Conservation (phyloP, 768 basidiomycete genomes). For the Xerocomellus intermedius region DNA sequence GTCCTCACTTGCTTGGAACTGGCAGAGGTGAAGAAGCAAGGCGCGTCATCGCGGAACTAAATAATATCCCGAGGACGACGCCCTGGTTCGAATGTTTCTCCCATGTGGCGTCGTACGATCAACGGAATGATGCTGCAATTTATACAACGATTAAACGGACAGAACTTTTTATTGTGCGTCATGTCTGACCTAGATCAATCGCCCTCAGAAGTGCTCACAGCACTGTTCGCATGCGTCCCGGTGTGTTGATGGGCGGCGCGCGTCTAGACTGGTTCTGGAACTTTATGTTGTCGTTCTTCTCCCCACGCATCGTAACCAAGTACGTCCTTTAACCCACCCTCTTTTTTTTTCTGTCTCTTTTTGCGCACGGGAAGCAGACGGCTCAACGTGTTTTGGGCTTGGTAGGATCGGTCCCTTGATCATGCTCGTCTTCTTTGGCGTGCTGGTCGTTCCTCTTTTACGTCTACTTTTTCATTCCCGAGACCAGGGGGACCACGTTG, state of each 20-base stretch:
- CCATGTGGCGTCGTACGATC: conserved; percentile 68
- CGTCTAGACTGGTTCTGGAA: conserved; percentile 66
- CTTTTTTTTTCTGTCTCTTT: not conserved
- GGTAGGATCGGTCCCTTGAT: conserved; percentile 70
- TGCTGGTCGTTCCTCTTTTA: conserved; percentile 69
- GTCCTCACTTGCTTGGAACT: conserved; percentile 68
- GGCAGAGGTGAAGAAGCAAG: conserved; percentile 54
- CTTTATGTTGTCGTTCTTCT: conserved; percentile 70
- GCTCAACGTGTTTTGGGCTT: not conserved
- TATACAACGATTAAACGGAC: conserved; percentile 77
- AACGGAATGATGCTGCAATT: conserved; percentile 87
- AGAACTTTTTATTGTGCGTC: conserved; percentile 76
- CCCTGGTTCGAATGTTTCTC: conserved; percentile 75
- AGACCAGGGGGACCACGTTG: conserved; percentile 74
- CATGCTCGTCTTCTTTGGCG: conserved; percentile 72
- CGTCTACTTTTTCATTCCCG: conserved; percentile 75
- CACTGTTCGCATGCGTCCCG: conserved; percentile 13
- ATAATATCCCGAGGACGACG: conserved; percentile 58
- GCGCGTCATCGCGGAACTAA: conserved; percentile 61
- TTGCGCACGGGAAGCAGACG: not conserved
- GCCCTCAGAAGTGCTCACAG: conserved; percentile 67
- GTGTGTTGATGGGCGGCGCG: conserved; percentile 4
- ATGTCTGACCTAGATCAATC: conserved; percentile 71
- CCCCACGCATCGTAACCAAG: conserved; percentile 61
- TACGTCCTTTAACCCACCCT: conserved; percentile 22